These are phyloP conservation scores for Nyctanthes arbortristis DNA, from an alignment of 257 asterid genomes.

Conservation along the genomic window DNA sequence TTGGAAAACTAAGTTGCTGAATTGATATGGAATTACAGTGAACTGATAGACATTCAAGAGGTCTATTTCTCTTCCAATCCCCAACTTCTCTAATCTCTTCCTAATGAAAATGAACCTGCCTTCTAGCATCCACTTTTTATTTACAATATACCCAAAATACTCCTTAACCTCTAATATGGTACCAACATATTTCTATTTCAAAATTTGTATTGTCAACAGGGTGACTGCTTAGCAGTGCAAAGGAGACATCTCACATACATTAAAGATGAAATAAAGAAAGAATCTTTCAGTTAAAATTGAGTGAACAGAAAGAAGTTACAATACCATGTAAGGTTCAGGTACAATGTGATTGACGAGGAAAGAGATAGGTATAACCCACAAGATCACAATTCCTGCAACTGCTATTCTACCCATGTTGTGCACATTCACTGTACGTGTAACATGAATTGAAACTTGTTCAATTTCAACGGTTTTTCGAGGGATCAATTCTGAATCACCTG, in stretches of 20 bases:
- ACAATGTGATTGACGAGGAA: conserved; percentile 73
- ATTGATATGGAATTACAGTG: too few species aligned
- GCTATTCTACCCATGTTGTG: conserved; percentile 63
- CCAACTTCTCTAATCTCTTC: too few species aligned
- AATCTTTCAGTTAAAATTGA: neutral
- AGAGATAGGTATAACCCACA: conserved; percentile 67
- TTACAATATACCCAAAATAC: too few species aligned
- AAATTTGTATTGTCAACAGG: neutral
- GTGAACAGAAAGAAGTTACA: conserved; percentile 8
- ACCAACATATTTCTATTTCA: too few species aligned
- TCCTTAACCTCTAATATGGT: too few species aligned
- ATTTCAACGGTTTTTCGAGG: neutral
- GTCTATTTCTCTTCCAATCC: too few species aligned
- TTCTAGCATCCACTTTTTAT: too few species aligned
- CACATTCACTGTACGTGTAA: neutral
- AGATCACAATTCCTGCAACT: conserved; percentile 47
- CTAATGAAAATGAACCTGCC: too few species aligned
- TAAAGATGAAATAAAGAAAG: neutral
- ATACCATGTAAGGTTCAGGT: conserved; percentile 91
- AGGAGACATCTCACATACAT: neutral
- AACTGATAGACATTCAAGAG: too few species aligned
- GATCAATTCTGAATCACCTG: neutral
- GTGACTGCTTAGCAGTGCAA: neutral
- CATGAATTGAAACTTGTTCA: neutral
- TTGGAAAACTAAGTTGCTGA: too few species aligned